A percentile compares a stretch with the other conserved stretches of the same genome.
Evolutionary conservation across 495 filamentous ascomycete genomes (phyloP).

Genomic region (Polyplosphaeria fusca): DNA sequence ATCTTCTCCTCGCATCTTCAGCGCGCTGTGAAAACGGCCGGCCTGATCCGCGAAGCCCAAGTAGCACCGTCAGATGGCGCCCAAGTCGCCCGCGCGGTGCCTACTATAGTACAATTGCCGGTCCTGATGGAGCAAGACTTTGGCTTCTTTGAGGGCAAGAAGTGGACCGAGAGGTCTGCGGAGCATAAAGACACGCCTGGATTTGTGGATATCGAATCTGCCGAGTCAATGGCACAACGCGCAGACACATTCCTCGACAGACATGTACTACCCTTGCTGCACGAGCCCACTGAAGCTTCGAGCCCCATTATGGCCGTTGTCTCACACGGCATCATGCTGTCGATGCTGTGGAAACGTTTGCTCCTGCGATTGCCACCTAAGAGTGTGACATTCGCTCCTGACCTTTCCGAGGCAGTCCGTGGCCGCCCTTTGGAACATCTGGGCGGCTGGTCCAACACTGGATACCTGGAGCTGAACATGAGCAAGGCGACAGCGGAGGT

Average conservation of each 20-base stretch:
- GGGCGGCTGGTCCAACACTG: slow-evolving; percentile 66
- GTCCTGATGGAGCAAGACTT: slow-evolving; percentile 72
- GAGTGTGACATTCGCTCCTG: slow-evolving; percentile 38
- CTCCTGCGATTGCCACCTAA: slow-evolving; percentile 51
- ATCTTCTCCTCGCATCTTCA: slow-evolving; percentile 79
- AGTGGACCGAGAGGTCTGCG: slow-evolving; percentile 27
- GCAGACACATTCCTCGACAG: slow-evolving; percentile 60
- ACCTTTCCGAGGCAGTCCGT: slow-evolving; percentile 31
- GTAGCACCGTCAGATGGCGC: background rate
- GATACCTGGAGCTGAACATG: slow-evolving; percentile 55
- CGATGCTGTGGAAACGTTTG: slow-evolving; percentile 61
- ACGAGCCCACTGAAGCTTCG: slow-evolving; percentile 30
- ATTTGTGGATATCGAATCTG: slow-evolving; percentile 55
- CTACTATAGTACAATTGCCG: slow-evolving; percentile 47
- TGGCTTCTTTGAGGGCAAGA: slow-evolving; percentile 63
- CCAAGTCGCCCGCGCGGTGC: background rate
- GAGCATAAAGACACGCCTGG: slow-evolving; percentile 39
- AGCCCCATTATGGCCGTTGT: slow-evolving; percentile 59
- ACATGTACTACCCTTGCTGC: slow-evolving; percentile 57
- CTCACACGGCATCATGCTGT: slow-evolving; percentile 77
- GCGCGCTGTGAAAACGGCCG: slow-evolving; percentile 68
- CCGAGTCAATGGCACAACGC: slow-evolving; percentile 61
- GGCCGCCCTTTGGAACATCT: slow-evolving; percentile 41
- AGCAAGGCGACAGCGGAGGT: background rate
- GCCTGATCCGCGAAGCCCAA: slow-evolving; percentile 58